phyloP scores from a whole-genome alignment of 2,329 filamentous ascomycete genomes.

The Cadophora sp. region DNA sequence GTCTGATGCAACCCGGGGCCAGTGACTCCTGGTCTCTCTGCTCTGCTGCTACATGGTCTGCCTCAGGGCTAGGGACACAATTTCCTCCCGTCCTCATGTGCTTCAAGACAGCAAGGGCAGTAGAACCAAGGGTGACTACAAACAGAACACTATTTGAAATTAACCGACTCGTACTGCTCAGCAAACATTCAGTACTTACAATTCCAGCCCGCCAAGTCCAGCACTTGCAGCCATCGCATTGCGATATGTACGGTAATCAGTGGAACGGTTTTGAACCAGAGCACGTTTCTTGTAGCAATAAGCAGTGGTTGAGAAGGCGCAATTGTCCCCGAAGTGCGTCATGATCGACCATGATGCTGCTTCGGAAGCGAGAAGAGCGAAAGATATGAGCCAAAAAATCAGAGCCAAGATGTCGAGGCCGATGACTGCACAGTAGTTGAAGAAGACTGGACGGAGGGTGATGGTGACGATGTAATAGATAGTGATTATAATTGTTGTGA shows the following conservation, averaged over 20 bases:
- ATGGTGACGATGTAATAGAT: conserved; percentile 53
- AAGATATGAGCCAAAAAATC: conserved; percentile 56
- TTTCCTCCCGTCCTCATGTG: conserved; percentile 32
- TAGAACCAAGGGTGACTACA: conserved; percentile 26
- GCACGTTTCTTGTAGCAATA: conserved; percentile 21
- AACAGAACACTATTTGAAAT: conserved; percentile 30
- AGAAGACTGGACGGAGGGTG: conserved; percentile 41
- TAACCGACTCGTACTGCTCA: neutral
- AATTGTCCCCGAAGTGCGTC: conserved; percentile 19
- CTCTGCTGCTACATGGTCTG: neutral
- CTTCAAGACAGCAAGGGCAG: conserved; percentile 24
- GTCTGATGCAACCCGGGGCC: neutral
- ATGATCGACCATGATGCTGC: conserved; percentile 19
- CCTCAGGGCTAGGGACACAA: conserved; percentile 14
- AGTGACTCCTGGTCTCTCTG: neutral
- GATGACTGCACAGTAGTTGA: conserved; percentile 61
- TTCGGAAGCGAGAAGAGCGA: conserved; percentile 30
- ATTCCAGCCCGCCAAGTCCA: conserved; percentile 33
- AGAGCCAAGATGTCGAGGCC: conserved; percentile 57
- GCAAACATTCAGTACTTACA: too few species aligned
- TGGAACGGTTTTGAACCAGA: conserved; percentile 19
- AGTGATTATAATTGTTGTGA: conserved; percentile 53
- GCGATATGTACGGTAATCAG: conserved; percentile 26
- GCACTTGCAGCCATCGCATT: conserved; percentile 32
- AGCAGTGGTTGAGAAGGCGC: conserved; percentile 2